Percentiles rank a stretch among this genome's conserved stretches.
phyloP scores from a whole-genome alignment of 768 basidiomycete genomes.

The Heimioporus sp. region DNA sequence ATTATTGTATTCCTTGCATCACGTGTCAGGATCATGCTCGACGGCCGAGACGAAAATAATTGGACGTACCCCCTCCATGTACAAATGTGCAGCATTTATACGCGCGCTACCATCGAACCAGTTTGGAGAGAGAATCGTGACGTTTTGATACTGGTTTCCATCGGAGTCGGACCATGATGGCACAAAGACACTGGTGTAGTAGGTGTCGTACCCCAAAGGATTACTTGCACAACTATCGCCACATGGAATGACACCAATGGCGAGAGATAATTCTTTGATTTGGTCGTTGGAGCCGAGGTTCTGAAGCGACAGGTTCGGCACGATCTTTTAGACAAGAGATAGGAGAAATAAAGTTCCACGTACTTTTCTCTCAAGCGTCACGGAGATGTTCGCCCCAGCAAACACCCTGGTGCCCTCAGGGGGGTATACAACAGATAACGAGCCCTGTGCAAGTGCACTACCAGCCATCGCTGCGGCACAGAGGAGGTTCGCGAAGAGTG shows the following conservation, averaged over 20 bases:
- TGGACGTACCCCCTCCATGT: conserved; percentile 5
- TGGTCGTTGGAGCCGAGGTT: background rate
- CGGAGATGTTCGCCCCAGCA: conserved; percentile 33
- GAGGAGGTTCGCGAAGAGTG: conserved; percentile 5
- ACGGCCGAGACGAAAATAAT: too few species aligned
- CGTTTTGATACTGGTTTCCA: background rate
- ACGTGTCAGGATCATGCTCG: too few species aligned
- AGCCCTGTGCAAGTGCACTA: conserved; percentile 39
- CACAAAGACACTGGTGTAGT: background rate
- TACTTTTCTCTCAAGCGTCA: conserved; percentile 43
- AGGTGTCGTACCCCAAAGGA: background rate
- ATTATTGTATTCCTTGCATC: too few species aligned
- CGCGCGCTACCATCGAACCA: background rate
- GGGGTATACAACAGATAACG: conserved; percentile 37
- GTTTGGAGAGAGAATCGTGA: conserved; percentile 1
- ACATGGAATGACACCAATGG: background rate
- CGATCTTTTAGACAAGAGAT: too few species aligned
- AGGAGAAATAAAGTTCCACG: conserved; percentile 12
- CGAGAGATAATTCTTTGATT: conserved; percentile 5
- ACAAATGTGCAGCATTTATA: conserved; percentile 2
- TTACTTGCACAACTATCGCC: background rate
- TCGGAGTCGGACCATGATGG: background rate
- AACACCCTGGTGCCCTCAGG: conserved; percentile 24
- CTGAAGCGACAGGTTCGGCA: background rate
- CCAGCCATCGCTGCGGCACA: conserved; percentile 8